Base-by-base conservation (phyloP, 768 basidiomycete species). In the Leucocoprinus birnbaumii region DNA sequence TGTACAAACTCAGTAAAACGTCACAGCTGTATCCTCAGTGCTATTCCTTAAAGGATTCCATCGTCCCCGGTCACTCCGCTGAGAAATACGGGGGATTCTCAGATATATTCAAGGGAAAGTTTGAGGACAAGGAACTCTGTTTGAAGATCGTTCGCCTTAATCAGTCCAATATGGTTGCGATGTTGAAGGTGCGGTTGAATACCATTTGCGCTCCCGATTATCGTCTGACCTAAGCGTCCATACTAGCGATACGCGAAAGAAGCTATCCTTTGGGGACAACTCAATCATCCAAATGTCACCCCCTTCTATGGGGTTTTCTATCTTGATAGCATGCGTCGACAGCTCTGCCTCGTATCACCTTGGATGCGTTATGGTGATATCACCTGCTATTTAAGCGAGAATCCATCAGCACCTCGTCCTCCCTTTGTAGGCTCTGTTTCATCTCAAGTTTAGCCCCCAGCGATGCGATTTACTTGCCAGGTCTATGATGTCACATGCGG, bases 1-100 rank as follows among this genome's bases (percentile, higher is more conserved):
- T 44, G 38, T 47, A 55, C 24, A 47, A 52, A 14, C 63, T 73
- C 9, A 65, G 63, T 8, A 56, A 58, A 26, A 58, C 57, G 51
- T 66, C 69, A 4, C 60, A 60, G 3, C 60, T 66, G 1, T 65
- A 68, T 44, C 71, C 71, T 9, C 56, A 62, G 4, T 66, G 65
- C 38, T 63, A 71, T 26, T 40, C 59, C 2, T 56, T 66, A 16
- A 51, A 49, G 25, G 65, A 53, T 13, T 31, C 31, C 5, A 56
- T 66, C 18, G 40, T 41, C 40, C 18, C 18, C 40, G 40, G 40
- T 41, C n/a, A n/a, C n/a, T 6, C 13, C 18, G 4, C 8, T 16
- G 18, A 14, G 5, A 16, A 14, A 4, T 14, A 3, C n/a, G 40
- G 40, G 8, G 18, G 16, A 4, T 41, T 41, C 14, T 41, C 40